Evolutionary conservation across 805 yeast genomes (phyloP).

Genomic region (Lipomyces chichibuensis): DNA sequence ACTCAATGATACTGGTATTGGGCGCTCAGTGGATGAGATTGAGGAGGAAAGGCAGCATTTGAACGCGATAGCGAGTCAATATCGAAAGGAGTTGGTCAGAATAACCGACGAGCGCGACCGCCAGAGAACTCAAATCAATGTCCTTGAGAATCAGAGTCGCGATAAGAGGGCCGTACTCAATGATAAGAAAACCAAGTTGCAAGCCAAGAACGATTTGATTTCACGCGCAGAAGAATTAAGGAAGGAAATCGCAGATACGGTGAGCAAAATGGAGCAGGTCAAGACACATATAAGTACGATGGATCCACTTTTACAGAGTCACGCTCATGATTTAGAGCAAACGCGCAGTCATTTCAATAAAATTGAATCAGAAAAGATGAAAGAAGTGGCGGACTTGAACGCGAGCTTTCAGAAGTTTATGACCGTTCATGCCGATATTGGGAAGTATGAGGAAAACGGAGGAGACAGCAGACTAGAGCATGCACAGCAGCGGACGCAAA

Average conservation of each 20-base stretch:
- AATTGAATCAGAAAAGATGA: conserved; percentile 28
- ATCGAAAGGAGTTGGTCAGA: conserved; percentile 46
- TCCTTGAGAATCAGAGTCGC: conserved; percentile 55
- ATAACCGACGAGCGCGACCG: conserved; percentile 52
- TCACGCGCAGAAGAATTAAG: conserved; percentile 30
- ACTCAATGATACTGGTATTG: conserved; percentile 34
- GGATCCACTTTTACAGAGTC: conserved; percentile 12
- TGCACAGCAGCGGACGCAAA: conserved; percentile 13
- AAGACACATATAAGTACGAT: conserved; percentile 19
- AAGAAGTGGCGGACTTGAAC: conserved; percentile 19
- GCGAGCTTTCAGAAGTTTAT: conserved; percentile 38
- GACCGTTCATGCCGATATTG: conserved; percentile 45
- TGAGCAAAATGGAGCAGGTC: conserved; percentile 46
- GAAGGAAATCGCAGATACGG: conserved; percentile 43
- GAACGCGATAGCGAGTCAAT: conserved; percentile 47
- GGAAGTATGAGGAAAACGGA: conserved; percentile 34
- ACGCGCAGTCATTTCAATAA: conserved; percentile 18
- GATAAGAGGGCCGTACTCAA: conserved; percentile 58
- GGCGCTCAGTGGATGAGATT: conserved; percentile 31
- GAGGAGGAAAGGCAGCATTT: conserved; percentile 43
- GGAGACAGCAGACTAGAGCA: conserved; percentile 8
- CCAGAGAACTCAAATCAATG: conserved; percentile 50
- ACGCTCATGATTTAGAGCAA: conserved; percentile 10
- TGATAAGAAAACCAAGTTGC: conserved; percentile 55
- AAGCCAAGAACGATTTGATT: conserved; percentile 49